Evolutionary conservation across 2,329 filamentous ascomycete species (phyloP).

Genomic region (Fusarium clavum): DNA sequence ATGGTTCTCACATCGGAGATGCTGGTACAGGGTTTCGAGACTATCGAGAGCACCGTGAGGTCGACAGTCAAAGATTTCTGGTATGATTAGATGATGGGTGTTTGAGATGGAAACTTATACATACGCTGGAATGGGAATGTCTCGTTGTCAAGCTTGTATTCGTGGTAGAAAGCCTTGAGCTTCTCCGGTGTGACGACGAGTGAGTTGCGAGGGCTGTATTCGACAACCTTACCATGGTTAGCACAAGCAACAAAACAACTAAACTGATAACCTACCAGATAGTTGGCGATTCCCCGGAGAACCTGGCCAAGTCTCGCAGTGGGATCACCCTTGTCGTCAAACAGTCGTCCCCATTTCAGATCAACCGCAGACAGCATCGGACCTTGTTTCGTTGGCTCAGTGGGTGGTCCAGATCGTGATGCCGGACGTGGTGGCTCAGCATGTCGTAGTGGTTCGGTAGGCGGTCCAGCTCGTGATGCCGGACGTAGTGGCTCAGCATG

Average conservation of each 20-base stretch:
- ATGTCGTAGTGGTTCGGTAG: background rate
- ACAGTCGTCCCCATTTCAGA: slow-evolving; percentile 80
- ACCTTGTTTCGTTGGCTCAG: background rate
- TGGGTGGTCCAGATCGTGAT: slow-evolving; percentile 15
- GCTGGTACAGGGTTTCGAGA: slow-evolving; percentile 63
- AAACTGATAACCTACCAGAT: slow-evolving; percentile 67
- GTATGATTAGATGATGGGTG: background rate
- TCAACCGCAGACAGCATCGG: slow-evolving; percentile 63
- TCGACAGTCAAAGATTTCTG: slow-evolving; percentile 65
- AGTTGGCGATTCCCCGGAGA: slow-evolving; percentile 77
- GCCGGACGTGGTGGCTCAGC: slow-evolving; percentile 1
- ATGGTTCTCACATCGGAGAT: slow-evolving; percentile 70
- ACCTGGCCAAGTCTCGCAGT: slow-evolving; percentile 77
- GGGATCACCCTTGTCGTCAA: slow-evolving; percentile 73
- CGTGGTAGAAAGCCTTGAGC: slow-evolving; percentile 78
- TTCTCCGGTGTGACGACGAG: slow-evolving; percentile 81
- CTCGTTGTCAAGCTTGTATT: slow-evolving; percentile 73
- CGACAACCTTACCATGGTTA: slow-evolving; percentile 45
- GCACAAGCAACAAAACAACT: background rate
- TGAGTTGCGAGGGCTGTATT: slow-evolving; percentile 48
- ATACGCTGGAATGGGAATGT: slow-evolving; percentile 75
- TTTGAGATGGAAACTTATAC: slow-evolving; percentile 30
- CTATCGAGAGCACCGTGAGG: slow-evolving; percentile 43
- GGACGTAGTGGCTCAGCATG: slow-evolving; percentile 6
- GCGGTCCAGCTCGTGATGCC: background rate